Conservation (phyloP, 768 basidiomycete genomes). For the Boletus edulis region DNA sequence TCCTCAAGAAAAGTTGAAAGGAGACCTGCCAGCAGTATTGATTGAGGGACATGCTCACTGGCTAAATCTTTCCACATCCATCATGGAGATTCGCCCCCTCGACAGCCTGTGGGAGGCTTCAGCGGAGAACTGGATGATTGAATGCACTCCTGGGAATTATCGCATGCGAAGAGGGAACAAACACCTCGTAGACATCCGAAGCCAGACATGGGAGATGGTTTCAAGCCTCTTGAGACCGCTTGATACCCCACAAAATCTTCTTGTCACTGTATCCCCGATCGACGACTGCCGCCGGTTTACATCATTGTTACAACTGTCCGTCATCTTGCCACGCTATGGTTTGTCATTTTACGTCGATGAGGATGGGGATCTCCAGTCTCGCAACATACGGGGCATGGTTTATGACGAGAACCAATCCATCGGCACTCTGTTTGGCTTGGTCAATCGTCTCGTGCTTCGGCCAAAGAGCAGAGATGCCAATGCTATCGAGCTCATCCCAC, state of each 20-base stretch:
- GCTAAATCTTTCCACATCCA: conserved; percentile 24
- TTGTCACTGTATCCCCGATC: conserved; percentile 12
- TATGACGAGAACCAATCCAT: conserved; percentile 41
- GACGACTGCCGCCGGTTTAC: background rate
- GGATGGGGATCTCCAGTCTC: conserved; percentile 36
- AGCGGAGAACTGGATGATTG: conserved; percentile 26
- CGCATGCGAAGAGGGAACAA: conserved; percentile 5
- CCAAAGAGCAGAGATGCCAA: conserved; percentile 5
- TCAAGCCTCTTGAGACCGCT: conserved; percentile 21
- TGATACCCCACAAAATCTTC: conserved; percentile 21
- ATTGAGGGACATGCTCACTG: conserved; percentile 28
- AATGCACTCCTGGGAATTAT: conserved; percentile 7
- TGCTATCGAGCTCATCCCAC: conserved; percentile 1
- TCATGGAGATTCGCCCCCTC: conserved; percentile 29
- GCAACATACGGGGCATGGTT: conserved; percentile 40
- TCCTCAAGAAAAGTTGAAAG: conserved; percentile 18
- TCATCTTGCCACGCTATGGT: conserved; percentile 39
- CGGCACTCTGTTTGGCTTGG: conserved; percentile 45
- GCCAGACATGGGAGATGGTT: conserved; percentile 28
- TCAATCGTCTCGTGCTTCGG: conserved; percentile 40
- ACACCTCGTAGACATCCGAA: conserved; percentile 27
- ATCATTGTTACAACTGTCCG: conserved; percentile 16
- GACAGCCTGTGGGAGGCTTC: conserved; percentile 25
- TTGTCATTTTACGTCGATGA: conserved; percentile 40
- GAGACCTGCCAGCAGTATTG: conserved; percentile 26